Base-by-base conservation (phyloP, 805 yeast species). In the Candida golubevii region DNA sequence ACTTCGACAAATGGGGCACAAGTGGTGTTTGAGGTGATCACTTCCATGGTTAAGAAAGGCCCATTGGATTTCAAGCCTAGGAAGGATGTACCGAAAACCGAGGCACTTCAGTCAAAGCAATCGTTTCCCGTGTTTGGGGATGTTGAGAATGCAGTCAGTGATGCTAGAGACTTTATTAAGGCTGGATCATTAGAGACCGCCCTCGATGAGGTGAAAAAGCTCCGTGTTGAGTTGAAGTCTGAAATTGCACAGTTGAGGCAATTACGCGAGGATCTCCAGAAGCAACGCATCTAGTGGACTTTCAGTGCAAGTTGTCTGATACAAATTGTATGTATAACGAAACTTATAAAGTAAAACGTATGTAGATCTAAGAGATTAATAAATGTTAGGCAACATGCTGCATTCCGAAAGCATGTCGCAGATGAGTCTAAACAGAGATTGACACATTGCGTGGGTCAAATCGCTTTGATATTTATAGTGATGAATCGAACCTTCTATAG, bases 1-100 rank as follows among this genome's bases (percentile, higher is more conserved):
- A 83, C 88, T 1, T 72, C 84, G 14, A 72, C 84, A 10, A 83
- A 83, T 50, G 88, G 83, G 4, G 83, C 88, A 0, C 88, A 82
- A 61, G 75, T 81, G 29, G 85, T 81, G 1, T 85, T 66, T 62
- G 95, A 86, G 60, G 55, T 86, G 34, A 61, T 85, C 42, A 83
- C 93, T 11, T 77, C 79, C 47, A 85, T 86, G 88, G 89, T 85
- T 12, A 78, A 82, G 58, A 79, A 73, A 53, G 83, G 79, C 2
- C 56, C 56, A 2, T 38, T 57, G 12, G 58, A 42, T 18, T 48
- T 56, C 32, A 42, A 45, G 14, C 35, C 48, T 18, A 43, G 39
- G 42, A 38, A 38, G 26, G 28, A n/a, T n/a, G 45, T 36, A 14
- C 37, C 36, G 12, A 39, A 28, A 30, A 44, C 47, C 2, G 32